Percentiles rank a stretch among this genome's conserved stretches.
phyloP scores from a whole-genome alignment of 768 basidiomycete species.

The Ramaria rubella region DNA sequence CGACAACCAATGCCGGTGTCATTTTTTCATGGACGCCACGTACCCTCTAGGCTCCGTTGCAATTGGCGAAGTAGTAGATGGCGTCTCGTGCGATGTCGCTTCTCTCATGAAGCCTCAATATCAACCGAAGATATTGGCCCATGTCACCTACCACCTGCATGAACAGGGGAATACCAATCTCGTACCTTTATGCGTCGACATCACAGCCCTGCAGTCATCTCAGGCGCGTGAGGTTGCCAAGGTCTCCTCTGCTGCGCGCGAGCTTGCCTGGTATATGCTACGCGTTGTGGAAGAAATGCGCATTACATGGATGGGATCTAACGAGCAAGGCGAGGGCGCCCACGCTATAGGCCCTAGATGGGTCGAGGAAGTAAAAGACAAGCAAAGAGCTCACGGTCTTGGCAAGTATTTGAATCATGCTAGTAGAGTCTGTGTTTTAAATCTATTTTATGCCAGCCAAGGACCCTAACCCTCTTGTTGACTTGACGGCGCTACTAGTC shows the following conservation, averaged over 20 bases:
- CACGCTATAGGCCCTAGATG: constrained; percentile 68
- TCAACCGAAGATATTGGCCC: constrained; percentile 43
- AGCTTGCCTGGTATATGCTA: constrained; percentile 65
- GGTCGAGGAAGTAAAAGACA: constrained; percentile 57
- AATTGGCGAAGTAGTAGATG: constrained; percentile 22
- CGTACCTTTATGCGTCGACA: constrained; percentile 40
- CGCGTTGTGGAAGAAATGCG: constrained; percentile 70
- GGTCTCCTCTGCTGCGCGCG: constrained; percentile 60
- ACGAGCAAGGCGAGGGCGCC: constrained; percentile 52
- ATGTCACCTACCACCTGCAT: constrained; percentile 27
- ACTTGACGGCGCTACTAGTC: constrained; percentile 62
- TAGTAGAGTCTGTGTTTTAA: background rate
- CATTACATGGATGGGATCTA: constrained; percentile 64
- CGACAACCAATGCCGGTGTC: constrained; percentile 51
- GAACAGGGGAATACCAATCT: constrained; percentile 26
- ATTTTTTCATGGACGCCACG: constrained; percentile 69
- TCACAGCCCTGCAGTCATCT: constrained; percentile 52
- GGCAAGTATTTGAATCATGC: constrained; percentile 37
- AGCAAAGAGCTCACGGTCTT: constrained; percentile 60
- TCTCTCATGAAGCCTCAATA: constrained; percentile 43
- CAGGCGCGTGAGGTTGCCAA: constrained; percentile 63
- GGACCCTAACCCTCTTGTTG: constrained; percentile 57
- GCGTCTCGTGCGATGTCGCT: constrained; percentile 17
- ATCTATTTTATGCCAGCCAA: constrained; percentile 36
- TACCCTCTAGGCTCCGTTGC: constrained; percentile 58